These are phyloP conservation scores for Talaromyces piceae DNA, from an alignment of 2,329 filamentous ascomycete species.

Conservation along the genomic window DNA sequence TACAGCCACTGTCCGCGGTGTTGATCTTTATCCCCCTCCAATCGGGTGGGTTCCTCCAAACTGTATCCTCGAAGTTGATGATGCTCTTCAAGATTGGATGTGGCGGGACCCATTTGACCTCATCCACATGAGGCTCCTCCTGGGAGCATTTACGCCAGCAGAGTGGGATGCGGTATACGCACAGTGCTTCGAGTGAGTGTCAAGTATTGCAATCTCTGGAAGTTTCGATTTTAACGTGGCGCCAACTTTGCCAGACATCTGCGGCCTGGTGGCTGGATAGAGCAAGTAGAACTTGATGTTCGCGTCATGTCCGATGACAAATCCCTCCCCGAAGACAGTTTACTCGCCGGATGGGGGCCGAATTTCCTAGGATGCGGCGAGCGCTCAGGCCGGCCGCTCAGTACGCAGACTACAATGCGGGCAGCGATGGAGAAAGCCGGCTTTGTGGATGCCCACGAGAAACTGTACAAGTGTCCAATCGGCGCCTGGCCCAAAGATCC, in stretches of 20 bases:
- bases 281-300: conserved; percentile 13
- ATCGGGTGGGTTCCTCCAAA: conserved; percentile 18
- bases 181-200: conserved; percentile 12
- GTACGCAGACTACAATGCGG: conserved; percentile 7
- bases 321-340: conserved; percentile 5
- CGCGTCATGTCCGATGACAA: conserved; percentile 15
- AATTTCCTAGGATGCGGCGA: conserved; percentile 5
- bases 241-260: conserved; percentile 15
- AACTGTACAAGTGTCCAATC: conserved; percentile 6
- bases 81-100: conserved; percentile 15
- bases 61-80: conserved; percentile 18
- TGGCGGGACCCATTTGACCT: conserved; percentile 14
- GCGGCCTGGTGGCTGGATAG: conserved; percentile 18
- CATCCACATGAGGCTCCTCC: conserved; percentile 15
- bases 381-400: conserved; percentile 6
- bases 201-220: not conserved
- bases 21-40: conserved; percentile 16
- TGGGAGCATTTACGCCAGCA: conserved; percentile 14
- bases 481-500: conserved; percentile 11
- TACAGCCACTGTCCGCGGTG: conserved; percentile 15
- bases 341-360: conserved; percentile 7
- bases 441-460: conserved; percentile 9
- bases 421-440: conserved; percentile 8
- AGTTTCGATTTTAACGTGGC: no score
- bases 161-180: conserved; percentile 14